Conservation (phyloP, 768 basidiomycete species). For the Tylopilus balloui region DNA sequence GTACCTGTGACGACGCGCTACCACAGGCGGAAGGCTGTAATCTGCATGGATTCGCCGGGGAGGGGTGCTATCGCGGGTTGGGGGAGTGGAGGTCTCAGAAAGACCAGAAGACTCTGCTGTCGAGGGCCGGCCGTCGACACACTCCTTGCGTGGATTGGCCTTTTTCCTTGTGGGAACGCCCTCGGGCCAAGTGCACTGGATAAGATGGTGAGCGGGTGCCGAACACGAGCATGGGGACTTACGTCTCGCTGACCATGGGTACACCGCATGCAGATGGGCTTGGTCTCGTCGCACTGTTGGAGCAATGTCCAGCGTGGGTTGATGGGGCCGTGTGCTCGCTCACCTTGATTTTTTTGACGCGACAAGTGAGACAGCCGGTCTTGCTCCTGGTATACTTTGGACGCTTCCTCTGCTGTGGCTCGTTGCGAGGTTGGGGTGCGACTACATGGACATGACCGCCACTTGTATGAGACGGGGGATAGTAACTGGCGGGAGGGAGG, state of each 20-base stretch:
- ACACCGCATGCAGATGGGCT: conserved; percentile 84
- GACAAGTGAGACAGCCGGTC: conserved; percentile 91
- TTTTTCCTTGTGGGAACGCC: conserved; percentile 71
- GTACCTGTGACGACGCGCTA: conserved; percentile 41
- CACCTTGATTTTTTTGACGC: conserved; percentile 93
- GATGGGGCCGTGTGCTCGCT: conserved; percentile 18
- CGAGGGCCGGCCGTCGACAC: conserved; percentile 59
- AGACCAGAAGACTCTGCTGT: conserved; percentile 72
- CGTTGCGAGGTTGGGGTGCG: conserved; percentile 45
- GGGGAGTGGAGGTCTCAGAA: conserved; percentile 69
- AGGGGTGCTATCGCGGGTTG: conserved; percentile 63
- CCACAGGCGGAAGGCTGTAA: conserved; percentile 34
- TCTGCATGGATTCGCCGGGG: conserved; percentile 48
- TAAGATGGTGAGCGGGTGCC: conserved; percentile 7
- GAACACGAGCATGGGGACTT: conserved; percentile 20
- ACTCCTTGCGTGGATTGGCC: conserved; percentile 51
- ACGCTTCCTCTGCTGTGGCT: conserved; percentile 62
- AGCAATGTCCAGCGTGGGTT: conserved; percentile 1
- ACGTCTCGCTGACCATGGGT: conserved; percentile 83
- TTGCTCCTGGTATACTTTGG: conserved; percentile 94
- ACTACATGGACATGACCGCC: conserved; percentile 45
- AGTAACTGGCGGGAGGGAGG: conserved; percentile 40
- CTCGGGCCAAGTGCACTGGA: conserved; percentile 82
- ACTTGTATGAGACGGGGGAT: conserved; percentile 27
- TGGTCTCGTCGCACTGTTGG: conserved; percentile 81